These are phyloP conservation scores for Podila epicladia DNA, from an alignment of 192 early-diverging fungal genomes.

Conservation along the genomic window DNA sequence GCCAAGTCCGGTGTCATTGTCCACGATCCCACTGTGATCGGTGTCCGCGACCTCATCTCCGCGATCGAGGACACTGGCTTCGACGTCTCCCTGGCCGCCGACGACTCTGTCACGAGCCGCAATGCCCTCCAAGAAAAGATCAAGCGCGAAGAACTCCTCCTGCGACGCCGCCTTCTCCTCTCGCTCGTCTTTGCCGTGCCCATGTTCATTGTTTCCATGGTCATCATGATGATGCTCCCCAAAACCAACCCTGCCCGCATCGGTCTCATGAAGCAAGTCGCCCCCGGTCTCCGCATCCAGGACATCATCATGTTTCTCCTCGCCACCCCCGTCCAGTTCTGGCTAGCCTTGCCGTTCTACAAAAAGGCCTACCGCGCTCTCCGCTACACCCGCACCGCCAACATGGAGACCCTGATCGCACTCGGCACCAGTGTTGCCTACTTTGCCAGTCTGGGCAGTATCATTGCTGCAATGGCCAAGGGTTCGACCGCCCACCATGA, in stretches of 20 bases:
- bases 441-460: conserved; percentile 65
- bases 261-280: conserved; percentile 57
- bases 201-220: conserved; percentile 74
- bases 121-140: conserved; percentile 52
- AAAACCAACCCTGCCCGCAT: conserved; percentile 52
- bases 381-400: conserved; percentile 66
- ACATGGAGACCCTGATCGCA: conserved; percentile 85
- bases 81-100: conserved; percentile 54
- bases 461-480: conserved; percentile 57
- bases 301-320: conserved; percentile 67
- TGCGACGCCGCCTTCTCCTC: conserved; percentile 52
- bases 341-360: conserved; percentile 77
- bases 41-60: conserved; percentile 68
- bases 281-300: conserved; percentile 62
- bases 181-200: conserved; percentile 75
- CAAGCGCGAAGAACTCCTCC: conserved; percentile 53
- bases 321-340: conserved; percentile 79
- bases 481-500: conserved; percentile 16
- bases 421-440: conserved; percentile 82
- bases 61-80: conserved; percentile 71
- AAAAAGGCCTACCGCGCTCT: conserved; percentile 70
- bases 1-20: conserved; percentile 59
- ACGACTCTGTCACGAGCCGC: conserved; percentile 36
- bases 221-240: conserved; percentile 76
- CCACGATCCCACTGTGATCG: conserved; percentile 63